These are phyloP conservation scores for Sporobolomyces roseus DNA, from an alignment of 768 basidiomycete genomes.

Conservation along the genomic window DNA sequence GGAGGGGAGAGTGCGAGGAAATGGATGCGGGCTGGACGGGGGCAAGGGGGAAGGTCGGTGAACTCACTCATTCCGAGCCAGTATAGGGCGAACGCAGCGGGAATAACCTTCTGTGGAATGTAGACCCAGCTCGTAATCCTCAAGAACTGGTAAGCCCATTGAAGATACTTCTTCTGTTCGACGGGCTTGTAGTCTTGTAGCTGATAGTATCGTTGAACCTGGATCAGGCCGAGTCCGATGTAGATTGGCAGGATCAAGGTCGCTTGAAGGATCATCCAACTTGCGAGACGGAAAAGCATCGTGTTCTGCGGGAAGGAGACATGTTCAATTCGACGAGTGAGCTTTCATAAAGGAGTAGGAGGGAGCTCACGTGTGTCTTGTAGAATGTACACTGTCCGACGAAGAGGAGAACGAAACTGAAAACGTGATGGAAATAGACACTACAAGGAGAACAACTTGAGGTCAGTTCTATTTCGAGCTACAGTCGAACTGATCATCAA, in stretches of 20 bases:
- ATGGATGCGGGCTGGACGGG: not conserved
- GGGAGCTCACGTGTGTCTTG: constrained; percentile 15
- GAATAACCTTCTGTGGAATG: constrained; percentile 28
- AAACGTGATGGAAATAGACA: constrained; percentile 28
- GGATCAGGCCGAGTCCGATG: constrained; percentile 16
- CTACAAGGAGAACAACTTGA: not conserved
- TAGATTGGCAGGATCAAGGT: constrained; percentile 28
- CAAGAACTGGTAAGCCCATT: not conserved
- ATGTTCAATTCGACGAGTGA: not conserved
- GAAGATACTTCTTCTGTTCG: not conserved
- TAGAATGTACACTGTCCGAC: constrained; percentile 23
- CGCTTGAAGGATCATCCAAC: constrained; percentile 19
- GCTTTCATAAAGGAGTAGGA: too few species aligned
- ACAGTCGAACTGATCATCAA: not conserved
- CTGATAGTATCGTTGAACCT: constrained; percentile 5
- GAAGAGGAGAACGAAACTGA: constrained; percentile 16
- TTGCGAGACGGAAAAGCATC: constrained; percentile 19
- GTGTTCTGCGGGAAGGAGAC: constrained; percentile 2
- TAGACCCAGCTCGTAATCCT: constrained; percentile 9
- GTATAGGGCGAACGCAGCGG: constrained; percentile 24
- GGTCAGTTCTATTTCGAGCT: not conserved
- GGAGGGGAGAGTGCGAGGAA: too few species aligned
- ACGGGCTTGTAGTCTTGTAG: not conserved
- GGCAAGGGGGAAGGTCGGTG: too few species aligned
- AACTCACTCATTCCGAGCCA: constrained; percentile 28